A percentile compares a stretch with the other conserved stretches of the same genome.
Conservation (phyloP, 345 rosid genomes). For the Barbarea vulgaris region DNA sequence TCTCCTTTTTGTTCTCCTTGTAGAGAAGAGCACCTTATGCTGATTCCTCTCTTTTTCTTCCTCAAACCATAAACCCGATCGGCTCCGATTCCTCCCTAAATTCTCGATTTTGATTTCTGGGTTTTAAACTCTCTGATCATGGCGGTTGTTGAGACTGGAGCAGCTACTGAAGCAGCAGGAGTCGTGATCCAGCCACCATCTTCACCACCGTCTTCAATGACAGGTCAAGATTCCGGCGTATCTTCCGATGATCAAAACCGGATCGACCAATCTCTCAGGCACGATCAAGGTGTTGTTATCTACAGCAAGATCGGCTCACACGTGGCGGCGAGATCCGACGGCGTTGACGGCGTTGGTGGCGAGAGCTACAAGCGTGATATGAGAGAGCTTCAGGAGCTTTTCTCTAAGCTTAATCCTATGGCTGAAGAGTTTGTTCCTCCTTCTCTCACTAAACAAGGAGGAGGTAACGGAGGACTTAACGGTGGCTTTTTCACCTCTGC, state of each 20-base stretch:
- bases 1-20: conserved; percentile 9
- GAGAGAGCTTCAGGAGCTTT: conserved; percentile 83
- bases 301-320: conserved; percentile 49
- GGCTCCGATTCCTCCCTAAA: conserved; percentile 1
- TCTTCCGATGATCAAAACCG: conserved; percentile 55
- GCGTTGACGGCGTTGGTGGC: conserved; percentile 48
- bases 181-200: conserved; percentile 41
- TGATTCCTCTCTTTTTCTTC: conserved; percentile 38
- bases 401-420: conserved; percentile 94
- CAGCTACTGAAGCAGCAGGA: conserved; percentile 35
- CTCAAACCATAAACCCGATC: conserved; percentile 29
- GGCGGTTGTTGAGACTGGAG: conserved; percentile 74
- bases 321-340: conserved; percentile 46
- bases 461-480: conserved; percentile 37
- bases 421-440: conserved; percentile 96
- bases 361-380: conserved; percentile 63
- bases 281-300: conserved; percentile 39
- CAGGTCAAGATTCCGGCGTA: conserved; percentile 46
- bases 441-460: conserved; percentile 52
- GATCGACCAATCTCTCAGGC: conserved; percentile 37
- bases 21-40: conserved; percentile 43
- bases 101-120: conserved; percentile 17
- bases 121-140: conserved; percentile 40
- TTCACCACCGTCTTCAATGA: conserved; percentile 39
- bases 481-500: conserved; percentile 49